Evolutionary conservation across 768 basidiomycete species (phyloP).

Genomic region (Leucosporidium yakuticum): DNA sequence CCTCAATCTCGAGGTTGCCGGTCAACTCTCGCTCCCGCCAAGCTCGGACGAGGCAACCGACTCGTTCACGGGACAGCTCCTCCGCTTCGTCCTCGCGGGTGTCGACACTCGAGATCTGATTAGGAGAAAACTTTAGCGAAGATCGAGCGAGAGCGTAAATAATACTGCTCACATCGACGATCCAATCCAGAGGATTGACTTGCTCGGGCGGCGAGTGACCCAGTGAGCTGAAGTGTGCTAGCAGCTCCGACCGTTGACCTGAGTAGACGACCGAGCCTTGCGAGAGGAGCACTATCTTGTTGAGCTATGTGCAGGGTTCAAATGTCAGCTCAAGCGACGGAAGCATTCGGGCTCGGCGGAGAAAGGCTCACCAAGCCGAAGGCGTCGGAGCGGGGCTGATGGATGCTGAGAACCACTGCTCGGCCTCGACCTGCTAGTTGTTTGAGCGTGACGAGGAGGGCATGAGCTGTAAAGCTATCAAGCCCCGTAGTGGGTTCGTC

Average conservation of each 20-base stretch:
- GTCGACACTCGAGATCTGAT: conserved; percentile 41
- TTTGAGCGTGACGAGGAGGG: conserved; percentile 46
- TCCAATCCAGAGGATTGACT: conserved; percentile 50
- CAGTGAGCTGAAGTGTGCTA: conserved; percentile 46
- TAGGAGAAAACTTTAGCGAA: no score
- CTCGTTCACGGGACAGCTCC: conserved; percentile 42
- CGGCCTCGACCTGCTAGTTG: conserved; percentile 48
- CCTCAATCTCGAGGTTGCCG: neutral
- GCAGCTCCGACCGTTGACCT: conserved; percentile 39
- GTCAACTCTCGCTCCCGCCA: conserved; percentile 41
- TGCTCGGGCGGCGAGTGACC: conserved; percentile 41
- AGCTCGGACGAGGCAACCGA: conserved; percentile 43
- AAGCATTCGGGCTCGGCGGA: neutral
- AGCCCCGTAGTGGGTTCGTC: conserved; percentile 55
- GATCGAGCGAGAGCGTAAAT: no score
- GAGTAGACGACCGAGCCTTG: conserved; percentile 51
- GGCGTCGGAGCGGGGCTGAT: conserved; percentile 61
- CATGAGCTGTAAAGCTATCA: conserved; percentile 40
- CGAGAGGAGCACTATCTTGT: conserved; percentile 54
- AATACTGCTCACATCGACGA: conserved; percentile 46
- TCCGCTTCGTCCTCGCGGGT: conserved; percentile 46
- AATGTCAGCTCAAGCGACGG: conserved; percentile 42
- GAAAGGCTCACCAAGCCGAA: conserved; percentile 4
- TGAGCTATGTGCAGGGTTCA: conserved; percentile 48
- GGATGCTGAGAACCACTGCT: conserved; percentile 59